Evolutionary conservation across 2,329 filamentous ascomycete species (phyloP).

Genomic region (Colletotrichum australisinense): DNA sequence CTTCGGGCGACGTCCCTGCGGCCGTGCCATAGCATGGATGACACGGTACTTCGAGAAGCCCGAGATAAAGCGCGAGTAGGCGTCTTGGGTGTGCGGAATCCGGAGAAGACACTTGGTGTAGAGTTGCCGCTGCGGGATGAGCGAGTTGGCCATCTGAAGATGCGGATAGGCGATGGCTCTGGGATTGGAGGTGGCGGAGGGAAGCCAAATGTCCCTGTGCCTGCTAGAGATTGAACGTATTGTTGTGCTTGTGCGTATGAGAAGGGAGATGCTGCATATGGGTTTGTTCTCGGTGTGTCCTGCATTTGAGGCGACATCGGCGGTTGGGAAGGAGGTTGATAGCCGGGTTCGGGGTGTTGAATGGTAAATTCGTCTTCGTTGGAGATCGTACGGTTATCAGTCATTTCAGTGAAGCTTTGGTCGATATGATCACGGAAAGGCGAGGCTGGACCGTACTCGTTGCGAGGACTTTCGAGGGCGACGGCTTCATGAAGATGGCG

Average conservation of each 20-base stretch:
- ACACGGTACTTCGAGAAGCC: constrained; percentile 24
- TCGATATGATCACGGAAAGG: constrained; percentile 1
- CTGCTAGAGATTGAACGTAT: constrained; percentile 24
- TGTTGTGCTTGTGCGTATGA: constrained; percentile 32
- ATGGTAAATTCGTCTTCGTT: neutral
- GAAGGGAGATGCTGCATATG: constrained; percentile 14
- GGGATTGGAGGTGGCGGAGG: constrained; percentile 15
- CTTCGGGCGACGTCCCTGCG: constrained; percentile 19
- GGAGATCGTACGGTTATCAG: neutral
- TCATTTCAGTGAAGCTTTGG: neutral
- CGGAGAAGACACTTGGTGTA: neutral
- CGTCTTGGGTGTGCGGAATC: neutral
- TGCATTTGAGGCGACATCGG: neutral
- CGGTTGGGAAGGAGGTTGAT: neutral
- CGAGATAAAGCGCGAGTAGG: constrained; percentile 4
- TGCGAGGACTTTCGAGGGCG: neutral
- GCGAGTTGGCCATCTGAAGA: constrained; percentile 34
- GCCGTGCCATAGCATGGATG: constrained; percentile 33
- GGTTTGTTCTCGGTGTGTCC: neutral
- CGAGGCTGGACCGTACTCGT: neutral
- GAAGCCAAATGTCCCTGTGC: constrained; percentile 10
- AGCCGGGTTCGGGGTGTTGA: neutral
- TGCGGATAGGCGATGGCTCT: constrained; percentile 26
- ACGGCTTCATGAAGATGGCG: constrained; percentile 1
- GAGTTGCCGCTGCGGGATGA: constrained; percentile 21